Evolutionary conservation across 2,329 filamentous ascomycete species (phyloP), one percentile per base, ranked within the genome.

Genomic region (Neofusicoccum ribis): DNA sequence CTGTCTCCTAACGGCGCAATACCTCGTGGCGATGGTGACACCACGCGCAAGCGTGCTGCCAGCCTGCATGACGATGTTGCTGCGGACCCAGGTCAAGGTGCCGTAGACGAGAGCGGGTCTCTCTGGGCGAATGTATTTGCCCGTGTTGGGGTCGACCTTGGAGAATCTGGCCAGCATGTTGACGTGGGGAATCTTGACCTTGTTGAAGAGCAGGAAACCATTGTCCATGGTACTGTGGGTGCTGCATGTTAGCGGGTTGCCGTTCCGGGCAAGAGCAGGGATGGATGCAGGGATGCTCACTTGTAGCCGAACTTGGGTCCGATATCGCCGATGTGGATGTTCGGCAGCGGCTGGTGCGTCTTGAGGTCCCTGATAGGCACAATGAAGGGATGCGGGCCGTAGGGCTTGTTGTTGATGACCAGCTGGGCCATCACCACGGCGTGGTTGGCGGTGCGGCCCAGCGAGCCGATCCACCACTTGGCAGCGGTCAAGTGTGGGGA

Each of bases 401-500:
- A 88, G 17, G 82, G 79, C 77, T 90, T 91, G 69, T 89, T 89
- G 66, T 82, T 80, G 67, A 92, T 84, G 67, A 88, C 85, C 34
- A 93, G 82, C 77, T 93, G 90, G 0, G 91, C 91, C 84, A 93
- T 92, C 3, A 93, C 89, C 2, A 91, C 87, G 1, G 91, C 91
- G 72, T 92, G 84, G 74, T 91, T 93, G 50, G 91, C 91, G 2
- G 88, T 89, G 70, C 89, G 84, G 60, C 91, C 91, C 3, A 93
- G 83, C 11, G 89, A 91, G 1, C 91, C 91, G 70, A 92, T 92
- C 91, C 91, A 93, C 90, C 90, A 94, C 74, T 94, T 94, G 39
- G 89, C 89, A 0, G 90, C 86, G 1, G 91, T 93, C 64, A 93
- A 81, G 67, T 87, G 83, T 9, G 91, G 91, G 0, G 89, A 91